These are phyloP conservation scores for Lachnellula arida DNA, from an alignment of 2,329 filamentous ascomycete genomes.

Conservation along the genomic window DNA sequence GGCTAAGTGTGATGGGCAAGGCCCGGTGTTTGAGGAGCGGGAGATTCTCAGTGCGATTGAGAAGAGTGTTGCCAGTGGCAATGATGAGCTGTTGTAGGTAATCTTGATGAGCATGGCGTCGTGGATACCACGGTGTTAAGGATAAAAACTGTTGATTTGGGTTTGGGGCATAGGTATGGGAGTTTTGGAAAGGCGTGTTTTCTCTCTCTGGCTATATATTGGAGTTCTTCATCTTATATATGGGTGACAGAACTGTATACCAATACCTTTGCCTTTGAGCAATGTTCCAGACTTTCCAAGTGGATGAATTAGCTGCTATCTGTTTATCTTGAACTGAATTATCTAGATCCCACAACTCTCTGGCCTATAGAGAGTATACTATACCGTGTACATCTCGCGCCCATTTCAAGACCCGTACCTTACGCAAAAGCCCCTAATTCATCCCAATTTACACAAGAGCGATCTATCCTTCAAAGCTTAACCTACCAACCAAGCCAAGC, in stretches of 20 bases:
- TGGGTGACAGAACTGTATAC: not conserved
- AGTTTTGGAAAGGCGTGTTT: not conserved
- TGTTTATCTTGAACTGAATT: no score
- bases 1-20: conserved; percentile 80
- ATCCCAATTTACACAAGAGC: no score
- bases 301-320: no score
- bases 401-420: no score
- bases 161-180: not conserved
- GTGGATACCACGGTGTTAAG: not conserved
- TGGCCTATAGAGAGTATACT: no score
- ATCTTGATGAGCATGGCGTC: conserved; percentile 24
- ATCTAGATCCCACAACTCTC: no score
- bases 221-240: not conserved
- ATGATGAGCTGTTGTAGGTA: conserved; percentile 70
- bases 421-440: no score
- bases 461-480: no score
- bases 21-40: conserved; percentile 80
- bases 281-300: no score
- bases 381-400: no score
- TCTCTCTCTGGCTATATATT: not conserved
- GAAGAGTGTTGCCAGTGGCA: conserved; percentile 69
- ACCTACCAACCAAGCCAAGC: no score
- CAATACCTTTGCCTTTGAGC: no score
- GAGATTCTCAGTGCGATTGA: conserved; percentile 71
- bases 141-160: not conserved